Conservation (phyloP, 73 alveolate species). For the Paramecium biaurelia region DNA sequence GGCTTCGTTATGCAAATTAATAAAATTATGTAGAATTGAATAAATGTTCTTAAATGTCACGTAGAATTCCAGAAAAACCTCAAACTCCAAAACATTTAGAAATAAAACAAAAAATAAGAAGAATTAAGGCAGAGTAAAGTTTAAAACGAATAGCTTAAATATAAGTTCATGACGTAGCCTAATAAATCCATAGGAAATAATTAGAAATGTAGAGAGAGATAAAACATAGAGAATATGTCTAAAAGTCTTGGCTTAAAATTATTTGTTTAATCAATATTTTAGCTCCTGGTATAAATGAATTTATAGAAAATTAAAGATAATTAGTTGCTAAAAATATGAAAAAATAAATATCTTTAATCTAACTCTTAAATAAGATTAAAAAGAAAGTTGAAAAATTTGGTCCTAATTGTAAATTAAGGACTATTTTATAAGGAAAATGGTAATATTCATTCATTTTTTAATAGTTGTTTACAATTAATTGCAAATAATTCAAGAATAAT, state of each 20-base stretch:
- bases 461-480: neutral
- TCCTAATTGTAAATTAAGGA: neutral
- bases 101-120: neutral
- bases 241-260: slow-evolving; percentile 3
- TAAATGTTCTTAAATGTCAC: slow-evolving; percentile 3
- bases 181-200: slow-evolving; percentile 19
- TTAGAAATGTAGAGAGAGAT: neutral
- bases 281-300: neutral
- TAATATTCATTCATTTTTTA: neutral
- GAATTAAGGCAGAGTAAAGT: neutral
- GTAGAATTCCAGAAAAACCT: neutral
- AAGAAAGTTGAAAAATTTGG: neutral
- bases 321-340: slow-evolving; percentile 43
- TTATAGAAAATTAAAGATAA: neutral
- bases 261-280: neutral
- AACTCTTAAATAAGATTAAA: neutral
- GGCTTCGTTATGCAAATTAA: slow-evolving; percentile 12
- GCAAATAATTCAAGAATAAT: neutral
- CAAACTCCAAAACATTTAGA: neutral
- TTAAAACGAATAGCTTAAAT: neutral
- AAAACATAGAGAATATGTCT: neutral
- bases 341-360: neutral
- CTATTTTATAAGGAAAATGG: neutral
- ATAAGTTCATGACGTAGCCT: slow-evolving; percentile 15
- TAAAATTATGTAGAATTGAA: neutral